phyloP scores from a whole-genome alignment of 768 basidiomycete species.

The Lanmaoa pseudosensibilis region DNA sequence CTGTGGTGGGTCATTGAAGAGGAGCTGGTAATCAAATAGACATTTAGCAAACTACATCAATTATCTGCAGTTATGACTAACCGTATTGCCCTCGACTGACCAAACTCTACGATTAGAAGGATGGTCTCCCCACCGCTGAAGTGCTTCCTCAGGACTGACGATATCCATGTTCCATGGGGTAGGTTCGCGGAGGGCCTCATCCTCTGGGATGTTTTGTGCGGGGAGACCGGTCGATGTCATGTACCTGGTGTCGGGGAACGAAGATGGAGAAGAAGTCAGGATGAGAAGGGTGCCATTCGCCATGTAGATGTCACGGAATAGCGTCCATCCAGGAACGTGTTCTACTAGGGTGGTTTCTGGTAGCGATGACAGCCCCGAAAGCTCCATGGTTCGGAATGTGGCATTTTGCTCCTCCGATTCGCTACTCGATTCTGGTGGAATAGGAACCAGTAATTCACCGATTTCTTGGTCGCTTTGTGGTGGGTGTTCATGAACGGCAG shows the following conservation, averaged over 20 bases:
- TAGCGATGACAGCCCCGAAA: conserved; percentile 27
- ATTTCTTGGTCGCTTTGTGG: conserved; percentile 7
- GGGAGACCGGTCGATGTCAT: conserved; percentile 70
- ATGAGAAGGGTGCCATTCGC: conserved; percentile 79
- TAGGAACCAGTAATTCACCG: not conserved
- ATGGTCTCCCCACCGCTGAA: conserved; percentile 55
- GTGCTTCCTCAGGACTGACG: conserved; percentile 60
- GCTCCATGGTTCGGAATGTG: not conserved
- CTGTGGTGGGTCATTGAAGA: conserved; percentile 70
- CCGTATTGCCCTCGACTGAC: conserved; percentile 72
- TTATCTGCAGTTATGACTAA: conserved; percentile 33
- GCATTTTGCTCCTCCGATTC: not conserved
- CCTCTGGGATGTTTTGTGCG: conserved; percentile 61
- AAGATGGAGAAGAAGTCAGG: conserved; percentile 46
- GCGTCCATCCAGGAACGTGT: conserved; percentile 82
- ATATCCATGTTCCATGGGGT: conserved; percentile 60
- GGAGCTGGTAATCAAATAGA: conserved; percentile 36
- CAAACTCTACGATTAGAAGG: conserved; percentile 51
- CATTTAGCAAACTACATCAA: conserved; percentile 2
- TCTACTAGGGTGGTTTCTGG: conserved; percentile 57
- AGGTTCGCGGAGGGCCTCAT: conserved; percentile 66
- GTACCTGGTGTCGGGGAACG: conserved; percentile 48
- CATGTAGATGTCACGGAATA: conserved; percentile 83
- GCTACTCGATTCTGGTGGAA: not conserved
- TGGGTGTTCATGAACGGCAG: not conserved